Conservation (phyloP, 805 yeast species). For the Kazachstania viticola region DNA sequence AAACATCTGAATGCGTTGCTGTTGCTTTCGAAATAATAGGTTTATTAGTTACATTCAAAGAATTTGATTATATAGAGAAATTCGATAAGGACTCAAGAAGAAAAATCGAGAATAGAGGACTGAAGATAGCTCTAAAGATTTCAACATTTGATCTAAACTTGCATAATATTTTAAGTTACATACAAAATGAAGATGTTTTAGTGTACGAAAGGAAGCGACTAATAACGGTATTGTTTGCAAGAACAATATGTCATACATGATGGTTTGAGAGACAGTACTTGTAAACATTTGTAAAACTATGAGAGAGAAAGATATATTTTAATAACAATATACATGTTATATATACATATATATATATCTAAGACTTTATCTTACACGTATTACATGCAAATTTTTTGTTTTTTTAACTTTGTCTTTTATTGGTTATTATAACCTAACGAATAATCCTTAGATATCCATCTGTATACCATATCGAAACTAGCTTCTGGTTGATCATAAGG, state of each 20-base stretch:
- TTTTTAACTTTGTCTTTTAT: too few species aligned
- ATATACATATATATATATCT: not conserved
- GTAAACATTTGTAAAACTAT: not conserved
- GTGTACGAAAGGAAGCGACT: conserved; percentile 13
- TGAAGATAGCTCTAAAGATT: conserved; percentile 7
- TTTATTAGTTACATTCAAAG: conserved; percentile 17
- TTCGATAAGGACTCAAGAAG: conserved; percentile 9
- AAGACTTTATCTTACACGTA: too few species aligned
- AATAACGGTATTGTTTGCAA: conserved; percentile 10
- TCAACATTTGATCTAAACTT: conserved; percentile 5
- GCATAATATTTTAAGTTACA: conserved; percentile 4
- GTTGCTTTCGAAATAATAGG: conserved; percentile 22
- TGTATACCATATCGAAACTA: conserved; percentile 57
- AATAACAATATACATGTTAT: too few species aligned
- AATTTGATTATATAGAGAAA: conserved; percentile 13
- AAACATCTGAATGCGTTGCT: conserved; percentile 17
- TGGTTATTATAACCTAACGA: conserved; percentile 7
- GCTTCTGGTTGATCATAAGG: conserved; percentile 77
- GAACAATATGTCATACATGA: conserved; percentile 7
- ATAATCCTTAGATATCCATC: conserved; percentile 53
- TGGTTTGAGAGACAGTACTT: not conserved
- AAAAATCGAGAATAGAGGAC: conserved; percentile 12
- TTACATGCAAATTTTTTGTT: not conserved
- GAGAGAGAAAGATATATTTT: not conserved
- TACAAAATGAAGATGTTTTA: conserved; percentile 4